Evolutionary conservation across 768 basidiomycete genomes (phyloP).

Genomic region (Lactarius indigo): DNA sequence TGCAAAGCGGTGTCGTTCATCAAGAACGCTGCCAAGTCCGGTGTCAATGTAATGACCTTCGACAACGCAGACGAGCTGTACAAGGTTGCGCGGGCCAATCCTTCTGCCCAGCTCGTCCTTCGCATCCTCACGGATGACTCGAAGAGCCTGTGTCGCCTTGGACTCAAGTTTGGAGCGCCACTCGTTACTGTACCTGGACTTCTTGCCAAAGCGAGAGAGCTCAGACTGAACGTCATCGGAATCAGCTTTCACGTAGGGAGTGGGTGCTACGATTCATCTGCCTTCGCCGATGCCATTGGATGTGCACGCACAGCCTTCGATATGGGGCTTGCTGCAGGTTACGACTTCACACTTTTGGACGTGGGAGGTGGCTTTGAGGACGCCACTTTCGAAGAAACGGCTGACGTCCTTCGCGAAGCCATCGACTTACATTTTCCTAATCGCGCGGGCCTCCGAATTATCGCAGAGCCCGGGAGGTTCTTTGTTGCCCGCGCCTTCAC

Average conservation of each 20-base stretch:
- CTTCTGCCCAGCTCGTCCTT: constrained; percentile 79
- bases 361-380: constrained; percentile 98
- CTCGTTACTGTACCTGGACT: constrained; percentile 75
- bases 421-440: constrained; percentile 80
- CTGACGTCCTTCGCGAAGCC: constrained; percentile 61
- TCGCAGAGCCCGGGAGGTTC: constrained; percentile 95
- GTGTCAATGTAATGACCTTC: constrained; percentile 95
- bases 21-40: constrained; percentile 71
- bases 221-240: constrained; percentile 83
- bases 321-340: constrained; percentile 80
- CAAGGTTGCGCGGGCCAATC: constrained; percentile 84
- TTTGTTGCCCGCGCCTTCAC: constrained; percentile 91
- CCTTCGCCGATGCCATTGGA: constrained; percentile 85
- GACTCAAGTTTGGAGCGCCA: constrained; percentile 95
- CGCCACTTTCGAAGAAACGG: constrained; percentile 76
- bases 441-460: constrained; percentile 65
- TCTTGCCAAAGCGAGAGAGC: constrained; percentile 71
- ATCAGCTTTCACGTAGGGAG: constrained; percentile 98
- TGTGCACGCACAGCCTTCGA: constrained; percentile 83
- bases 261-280: constrained; percentile 89
- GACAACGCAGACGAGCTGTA: constrained; percentile 95
- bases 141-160: constrained; percentile 88
- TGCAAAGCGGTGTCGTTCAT: constrained; percentile 97
- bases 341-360: constrained; percentile 79
- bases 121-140: constrained; percentile 99